Evolutionary conservation across 1,284 basidiomycete genomes (phyloP).

Genomic region (Pisolithus thermaeus): DNA sequence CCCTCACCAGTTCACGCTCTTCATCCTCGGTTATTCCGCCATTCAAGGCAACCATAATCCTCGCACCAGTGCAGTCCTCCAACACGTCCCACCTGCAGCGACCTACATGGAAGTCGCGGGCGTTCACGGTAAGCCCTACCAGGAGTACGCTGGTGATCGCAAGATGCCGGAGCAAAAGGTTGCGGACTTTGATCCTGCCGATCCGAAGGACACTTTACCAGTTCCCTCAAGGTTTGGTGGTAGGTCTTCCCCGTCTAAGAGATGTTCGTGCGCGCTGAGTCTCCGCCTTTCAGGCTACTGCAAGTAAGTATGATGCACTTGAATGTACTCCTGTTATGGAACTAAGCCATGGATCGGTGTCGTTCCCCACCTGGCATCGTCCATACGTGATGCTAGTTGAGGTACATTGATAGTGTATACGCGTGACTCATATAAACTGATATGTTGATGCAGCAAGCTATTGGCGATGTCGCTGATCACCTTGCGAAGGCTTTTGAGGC

Average conservation of each 20-base stretch:
- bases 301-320: slow-evolving; percentile 13
- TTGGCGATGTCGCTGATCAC: slow-evolving; percentile 18
- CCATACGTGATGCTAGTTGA: slow-evolving; percentile 25
- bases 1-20: too few species aligned
- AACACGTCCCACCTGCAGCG: slow-evolving; percentile 1
- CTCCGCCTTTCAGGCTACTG: slow-evolving; percentile 16
- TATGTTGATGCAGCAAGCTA: slow-evolving; percentile 16
- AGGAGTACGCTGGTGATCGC: slow-evolving; percentile 18
- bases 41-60: slow-evolving; percentile 44
- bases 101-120: slow-evolving; percentile 18
- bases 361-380: slow-evolving; percentile 24
- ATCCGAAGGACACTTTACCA: slow-evolving; percentile 19
- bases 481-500: slow-evolving; percentile 18
- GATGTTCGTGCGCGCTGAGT: background rate
- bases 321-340: background rate
- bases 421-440: background rate
- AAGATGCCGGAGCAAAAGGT: slow-evolving; percentile 8
- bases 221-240: slow-evolving; percentile 21
- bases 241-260: slow-evolving; percentile 1
- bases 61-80: slow-evolving; percentile 6
- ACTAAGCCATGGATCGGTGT: slow-evolving; percentile 14
- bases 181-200: slow-evolving; percentile 12
- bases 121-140: slow-evolving; percentile 20
- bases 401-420: slow-evolving; percentile 3
- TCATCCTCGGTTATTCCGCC: too few species aligned